Base-by-base conservation (phyloP, 257 asterid species). In the Nicotiana noctiflora region DNA sequence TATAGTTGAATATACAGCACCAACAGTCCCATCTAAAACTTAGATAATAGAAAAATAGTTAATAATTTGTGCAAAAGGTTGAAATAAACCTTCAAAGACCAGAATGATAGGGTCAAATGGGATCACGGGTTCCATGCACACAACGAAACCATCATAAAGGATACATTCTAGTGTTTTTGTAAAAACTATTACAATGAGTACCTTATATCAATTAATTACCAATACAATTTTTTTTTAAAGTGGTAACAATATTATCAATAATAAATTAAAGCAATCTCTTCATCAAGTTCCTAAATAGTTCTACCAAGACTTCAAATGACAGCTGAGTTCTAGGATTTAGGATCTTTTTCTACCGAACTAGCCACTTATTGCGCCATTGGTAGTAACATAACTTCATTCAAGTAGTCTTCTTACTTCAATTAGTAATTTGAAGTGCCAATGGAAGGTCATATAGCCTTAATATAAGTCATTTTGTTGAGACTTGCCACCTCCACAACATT, bases 21-120 rank as follows among this genome's bases (percentile, higher is more conserved):
- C 32, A 82, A 64, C 52, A 65, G 60, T 77, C 75, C 66, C 40
- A 23, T 72, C 59, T 72, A 44, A 72, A 23, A 23, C 78, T 23
- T 13, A 17, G 40, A 40, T 23, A 72, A 13, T 70, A 46, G 59
- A 46, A 70, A 70, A 21, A 72, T 72, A 72, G 60, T 72, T 72
- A 7, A 72, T 19, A 72, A 72, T 72, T 25, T 32, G 32, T 29
- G 21, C 72, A 64, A 27, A 44, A 64, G 19, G 23, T 15, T 6
- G 13, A 64, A 63, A 64, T 21, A 64, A 63, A 61, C 37, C 34
- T 31, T 25, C 11, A 13, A 61, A 61, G 67, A 61, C 67, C 37
- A 59, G 18, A 61, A 61, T 61, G 67, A 5, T 23, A 11, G 37
- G 8, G 67, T 25, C 34, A 25, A 61, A 12, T 61, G 67, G 34